Conservation (phyloP, 2,329 filamentous ascomycete species). For the Biscogniauxia marginata region DNA sequence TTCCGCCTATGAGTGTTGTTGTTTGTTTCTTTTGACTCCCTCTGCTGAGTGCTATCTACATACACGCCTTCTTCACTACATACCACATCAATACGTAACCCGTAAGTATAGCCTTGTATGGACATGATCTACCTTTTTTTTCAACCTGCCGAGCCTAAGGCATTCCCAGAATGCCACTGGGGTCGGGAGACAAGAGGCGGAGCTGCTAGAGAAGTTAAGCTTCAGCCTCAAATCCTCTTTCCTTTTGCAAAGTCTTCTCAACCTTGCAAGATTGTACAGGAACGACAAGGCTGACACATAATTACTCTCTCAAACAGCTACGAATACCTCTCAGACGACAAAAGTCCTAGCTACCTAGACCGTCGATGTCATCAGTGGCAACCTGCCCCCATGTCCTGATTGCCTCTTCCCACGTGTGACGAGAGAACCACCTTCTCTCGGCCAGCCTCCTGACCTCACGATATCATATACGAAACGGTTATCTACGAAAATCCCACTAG, state of each 20-base stretch:
- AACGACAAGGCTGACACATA: not conserved
- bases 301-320: not conserved
- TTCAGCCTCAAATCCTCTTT: not conserved
- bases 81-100: not conserved
- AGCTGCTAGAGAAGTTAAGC: not conserved
- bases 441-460: not conserved
- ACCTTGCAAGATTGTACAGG: not conserved
- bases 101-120: not conserved
- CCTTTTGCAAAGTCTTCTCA: not conserved
- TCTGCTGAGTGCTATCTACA: not conserved
- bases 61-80: not conserved
- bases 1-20: not conserved
- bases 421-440: not conserved
- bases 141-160: not conserved
- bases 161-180: not conserved
- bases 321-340: not conserved
- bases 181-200: not conserved
- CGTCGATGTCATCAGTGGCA: not conserved
- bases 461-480: not conserved
- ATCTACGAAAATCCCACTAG: not conserved
- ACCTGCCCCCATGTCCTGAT: not conserved
- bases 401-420: not conserved
- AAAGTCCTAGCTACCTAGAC: not conserved
- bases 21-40: not conserved
- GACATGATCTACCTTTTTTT: not conserved